Conservation (phyloP, 2,329 filamentous ascomycete genomes). For the Neonectria ditissima region DNA sequence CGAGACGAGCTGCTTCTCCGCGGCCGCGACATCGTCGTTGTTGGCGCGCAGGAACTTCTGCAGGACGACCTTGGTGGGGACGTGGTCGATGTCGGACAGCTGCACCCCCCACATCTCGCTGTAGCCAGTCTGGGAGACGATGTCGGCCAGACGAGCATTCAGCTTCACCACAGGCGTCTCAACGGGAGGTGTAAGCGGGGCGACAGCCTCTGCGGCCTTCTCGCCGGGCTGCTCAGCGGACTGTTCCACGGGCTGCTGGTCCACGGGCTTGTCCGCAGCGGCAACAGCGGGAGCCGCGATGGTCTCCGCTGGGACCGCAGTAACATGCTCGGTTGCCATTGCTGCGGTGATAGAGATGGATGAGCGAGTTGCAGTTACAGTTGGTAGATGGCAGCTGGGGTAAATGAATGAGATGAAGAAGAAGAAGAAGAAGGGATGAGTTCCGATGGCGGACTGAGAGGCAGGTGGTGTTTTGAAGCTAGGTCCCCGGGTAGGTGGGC, state of each 20-base stretch:
- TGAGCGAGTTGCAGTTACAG: background rate
- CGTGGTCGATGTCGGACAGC: constrained; percentile 67
- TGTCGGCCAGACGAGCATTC: constrained; percentile 66
- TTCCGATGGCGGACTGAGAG: constrained; percentile 12
- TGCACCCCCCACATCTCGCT: constrained; percentile 89
- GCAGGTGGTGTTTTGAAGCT: too few relatives aligned
- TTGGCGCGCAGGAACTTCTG: constrained; percentile 97
- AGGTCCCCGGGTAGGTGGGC: too few relatives aligned
- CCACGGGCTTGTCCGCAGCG: constrained; percentile 29
- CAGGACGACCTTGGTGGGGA: constrained; percentile 85
- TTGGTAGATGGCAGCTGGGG: background rate
- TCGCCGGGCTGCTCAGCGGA: constrained; percentile 18
- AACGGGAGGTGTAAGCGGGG: constrained; percentile 23
- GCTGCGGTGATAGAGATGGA: constrained; percentile 10
- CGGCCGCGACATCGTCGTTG: constrained; percentile 77
- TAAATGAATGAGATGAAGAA: constrained; percentile 12
- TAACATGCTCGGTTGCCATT: constrained; percentile 48
- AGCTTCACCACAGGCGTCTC: constrained; percentile 64
- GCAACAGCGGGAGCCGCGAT: constrained; percentile 23
- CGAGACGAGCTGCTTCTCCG: constrained; percentile 80
- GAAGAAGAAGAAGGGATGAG: too few relatives aligned
- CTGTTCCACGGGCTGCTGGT: constrained; percentile 29
- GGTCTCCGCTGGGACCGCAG: constrained; percentile 26
- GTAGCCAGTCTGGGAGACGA: constrained; percentile 70
- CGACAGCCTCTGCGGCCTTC: constrained; percentile 16